Base-by-base conservation (phyloP, 1,139 yeast species). In the Blastobotrys niveus region DNA sequence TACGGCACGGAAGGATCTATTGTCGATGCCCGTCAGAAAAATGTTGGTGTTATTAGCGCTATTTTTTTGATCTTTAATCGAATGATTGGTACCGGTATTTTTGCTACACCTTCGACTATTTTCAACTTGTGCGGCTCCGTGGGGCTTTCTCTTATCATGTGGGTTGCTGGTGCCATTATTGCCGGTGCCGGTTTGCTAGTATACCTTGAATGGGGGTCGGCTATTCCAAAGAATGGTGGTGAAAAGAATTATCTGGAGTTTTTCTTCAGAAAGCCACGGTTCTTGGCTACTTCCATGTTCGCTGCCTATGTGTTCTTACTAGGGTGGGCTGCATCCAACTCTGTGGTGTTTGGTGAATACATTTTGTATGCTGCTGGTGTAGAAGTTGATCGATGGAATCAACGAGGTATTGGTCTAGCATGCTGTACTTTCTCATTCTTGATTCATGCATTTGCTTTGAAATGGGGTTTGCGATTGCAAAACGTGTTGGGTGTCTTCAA, bases 21-120 rank as follows among this genome's bases (percentile, higher is more conserved):
- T 1, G 19, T 35, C 10, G 48, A 42, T 9, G 45, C 43, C 18
- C 40, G 31, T 14, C 33, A 46, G 31, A 49, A 45, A 30, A 73
- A 73, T 47, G 72, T 82, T 43, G 89, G 91, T n/a, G 62, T 75
- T 30, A 48, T 76, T n/a, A 80, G 87, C 2, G 84, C 87, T 40
- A 72, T 80, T 22, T 80, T 80, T 57, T 68, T 85, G 44, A 80
- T 83, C 62, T 71, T 84, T 57, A 85, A 85, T 62, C 72, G 94
- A 62, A 84, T 84, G 80, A 73, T 86, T 54, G 95, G 95, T 52
- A 85, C 94, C 8, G 95, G 95, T 61, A 83, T 86, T 43, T 86
- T 86, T 62, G 80, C 91, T 34, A 82, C 89, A 3, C 87, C 93
- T 3, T 79, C 91, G n/a, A 79, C 86, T 17, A 83, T 86, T 49